Evolutionary conservation across 2,329 filamentous ascomycete species (phyloP).

Genomic region (Mariannaea sp.): DNA sequence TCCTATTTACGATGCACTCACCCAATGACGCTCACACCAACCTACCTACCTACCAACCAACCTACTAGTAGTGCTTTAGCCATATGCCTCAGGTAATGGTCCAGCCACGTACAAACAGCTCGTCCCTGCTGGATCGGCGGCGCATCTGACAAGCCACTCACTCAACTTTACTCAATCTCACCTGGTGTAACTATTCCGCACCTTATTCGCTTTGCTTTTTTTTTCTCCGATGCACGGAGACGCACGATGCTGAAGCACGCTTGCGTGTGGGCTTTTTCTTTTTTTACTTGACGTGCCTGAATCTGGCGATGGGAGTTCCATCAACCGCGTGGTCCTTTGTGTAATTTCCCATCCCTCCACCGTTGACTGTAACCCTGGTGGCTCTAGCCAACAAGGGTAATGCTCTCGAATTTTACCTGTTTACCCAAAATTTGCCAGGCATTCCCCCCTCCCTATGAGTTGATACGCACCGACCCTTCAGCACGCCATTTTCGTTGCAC

Average conservation of each 20-base stretch:
- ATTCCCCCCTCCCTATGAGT: no score
- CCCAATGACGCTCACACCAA: no score
- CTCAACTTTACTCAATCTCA: not conserved
- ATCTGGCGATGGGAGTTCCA: constrained; percentile 23
- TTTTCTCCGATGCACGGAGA: constrained; percentile 9
- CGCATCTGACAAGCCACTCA: constrained; percentile 8
- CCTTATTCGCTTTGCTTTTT: not conserved
- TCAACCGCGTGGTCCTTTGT: constrained; percentile 17
- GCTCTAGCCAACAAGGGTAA: not conserved
- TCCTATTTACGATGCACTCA: not conserved
- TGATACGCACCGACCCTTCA: no score
- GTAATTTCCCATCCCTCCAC: constrained; percentile 17
- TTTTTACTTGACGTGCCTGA: constrained; percentile 27
- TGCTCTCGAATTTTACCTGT: not conserved
- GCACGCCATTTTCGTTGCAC: no score
- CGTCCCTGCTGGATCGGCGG: no score
- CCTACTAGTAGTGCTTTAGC: no score
- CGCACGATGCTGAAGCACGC: no score
- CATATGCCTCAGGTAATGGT: no score
- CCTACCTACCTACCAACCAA: no score
- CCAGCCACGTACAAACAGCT: no score
- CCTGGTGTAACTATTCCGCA: no score
- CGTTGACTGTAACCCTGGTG: not conserved
- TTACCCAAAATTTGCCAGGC: not conserved
- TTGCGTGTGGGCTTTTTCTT: no score